Percentiles rank a stretch among this genome's conserved stretches.
These are phyloP conservation scores for Acacia melanoxylon DNA, from an alignment of 306 rosid genomes.

Conservation along the genomic window DNA sequence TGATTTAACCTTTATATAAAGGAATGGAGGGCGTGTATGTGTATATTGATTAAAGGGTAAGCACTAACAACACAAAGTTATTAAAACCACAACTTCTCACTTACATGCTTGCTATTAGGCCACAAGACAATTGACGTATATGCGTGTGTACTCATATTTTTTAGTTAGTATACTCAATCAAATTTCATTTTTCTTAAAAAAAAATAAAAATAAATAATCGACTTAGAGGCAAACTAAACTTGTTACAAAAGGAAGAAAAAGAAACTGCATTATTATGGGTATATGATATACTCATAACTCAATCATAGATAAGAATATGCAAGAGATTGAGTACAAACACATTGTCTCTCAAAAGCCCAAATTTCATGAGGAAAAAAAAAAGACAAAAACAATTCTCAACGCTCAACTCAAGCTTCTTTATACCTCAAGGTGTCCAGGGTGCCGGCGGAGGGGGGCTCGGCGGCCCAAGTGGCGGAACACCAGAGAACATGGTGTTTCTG, in stretches of 20 bases:
- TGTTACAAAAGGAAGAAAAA: neutral
- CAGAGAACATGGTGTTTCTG: constrained; percentile 56
- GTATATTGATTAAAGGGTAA: too few species aligned
- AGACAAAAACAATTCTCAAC: neutral
- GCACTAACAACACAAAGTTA: too few species aligned
- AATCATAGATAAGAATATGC: neutral
- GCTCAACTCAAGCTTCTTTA: neutral
- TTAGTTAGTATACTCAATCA: neutral
- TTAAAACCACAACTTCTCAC: too few species aligned
- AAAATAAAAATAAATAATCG: neutral
- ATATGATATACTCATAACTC: neutral
- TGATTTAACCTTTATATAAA: too few species aligned
- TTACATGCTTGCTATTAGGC: too few species aligned
- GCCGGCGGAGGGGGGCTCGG: constrained; percentile 60
- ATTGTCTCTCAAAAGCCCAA: neutral
- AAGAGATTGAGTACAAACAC: neutral
- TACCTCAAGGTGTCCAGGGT: constrained; percentile 56
- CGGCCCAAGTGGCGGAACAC: constrained; percentile 65
- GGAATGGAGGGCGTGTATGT: too few species aligned
- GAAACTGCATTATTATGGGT: neutral
- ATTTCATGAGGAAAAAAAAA: fast-evolving
- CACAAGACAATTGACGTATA: too few species aligned
- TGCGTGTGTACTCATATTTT: neutral
- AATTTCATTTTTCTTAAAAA: neutral
- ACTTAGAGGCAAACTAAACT: neutral